phyloP scores from a whole-genome alignment of 805 yeast genomes.

The Jamesozyma jinghongensis region DNA sequence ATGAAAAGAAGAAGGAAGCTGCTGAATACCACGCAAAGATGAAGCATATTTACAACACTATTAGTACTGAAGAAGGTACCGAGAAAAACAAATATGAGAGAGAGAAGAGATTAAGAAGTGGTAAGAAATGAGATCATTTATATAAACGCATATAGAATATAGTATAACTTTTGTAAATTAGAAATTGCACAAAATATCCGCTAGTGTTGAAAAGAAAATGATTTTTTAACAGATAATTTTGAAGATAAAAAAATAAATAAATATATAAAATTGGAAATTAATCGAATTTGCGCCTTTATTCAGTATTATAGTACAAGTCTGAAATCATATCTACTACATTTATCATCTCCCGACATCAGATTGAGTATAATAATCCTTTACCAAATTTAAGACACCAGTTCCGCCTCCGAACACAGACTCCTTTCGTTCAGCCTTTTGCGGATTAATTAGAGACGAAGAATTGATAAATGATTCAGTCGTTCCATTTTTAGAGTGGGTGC shows the following conservation, averaged over 20 bases:
- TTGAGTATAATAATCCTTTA: constrained; percentile 66
- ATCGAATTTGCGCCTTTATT: too few relatives aligned
- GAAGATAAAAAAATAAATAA: background rate
- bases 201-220: background rate
- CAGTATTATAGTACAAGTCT: too few relatives aligned
- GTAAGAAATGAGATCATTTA: constrained; percentile 27
- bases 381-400: constrained; percentile 63
- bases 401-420: background rate
- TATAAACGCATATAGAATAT: background rate
- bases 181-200: background rate
- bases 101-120: constrained; percentile 61
- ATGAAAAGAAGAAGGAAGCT: constrained; percentile 65
- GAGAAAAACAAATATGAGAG: constrained; percentile 88
- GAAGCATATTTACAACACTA: constrained; percentile 76
- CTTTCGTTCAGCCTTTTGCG: background rate
- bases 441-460: constrained; percentile 3
- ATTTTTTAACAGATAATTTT: background rate
- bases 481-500: background rate
- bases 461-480: constrained; percentile 3
- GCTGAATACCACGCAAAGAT: constrained; percentile 81
- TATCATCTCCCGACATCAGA: constrained; percentile 23
- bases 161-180: constrained; percentile 1
- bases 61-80: constrained; percentile 90
- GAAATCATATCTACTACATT: too few relatives aligned
- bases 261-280: background rate